Percentiles rank a stretch among this genome's conserved stretches.
Evolutionary conservation across 164 flowering plant species (phyloP).

Genomic region (Chloranthus sessilifolius): DNA sequence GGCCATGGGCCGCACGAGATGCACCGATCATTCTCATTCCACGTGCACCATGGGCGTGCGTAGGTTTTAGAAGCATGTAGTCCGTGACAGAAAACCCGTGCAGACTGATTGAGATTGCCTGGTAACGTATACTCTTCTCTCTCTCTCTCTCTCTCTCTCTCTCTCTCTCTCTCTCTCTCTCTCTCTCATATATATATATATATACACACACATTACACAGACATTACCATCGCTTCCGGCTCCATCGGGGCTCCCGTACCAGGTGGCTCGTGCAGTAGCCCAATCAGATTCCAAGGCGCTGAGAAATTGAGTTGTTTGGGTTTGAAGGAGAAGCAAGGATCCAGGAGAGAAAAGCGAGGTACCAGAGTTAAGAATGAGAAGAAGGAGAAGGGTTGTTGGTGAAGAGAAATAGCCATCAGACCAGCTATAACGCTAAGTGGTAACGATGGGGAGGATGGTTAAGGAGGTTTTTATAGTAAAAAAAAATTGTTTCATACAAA

Average conservation of each 20-base stretch:
- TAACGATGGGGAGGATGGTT: too few relatives aligned
- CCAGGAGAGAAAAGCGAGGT: not conserved
- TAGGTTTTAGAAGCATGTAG: too few relatives aligned
- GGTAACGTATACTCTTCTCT: not conserved
- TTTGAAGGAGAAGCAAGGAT: constrained; percentile 11
- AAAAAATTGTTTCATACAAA: too few relatives aligned
- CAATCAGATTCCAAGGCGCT: constrained; percentile 12
- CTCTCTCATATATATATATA: not conserved
- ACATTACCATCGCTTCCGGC: constrained; percentile 34
- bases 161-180: not conserved
- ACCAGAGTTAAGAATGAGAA: not conserved
- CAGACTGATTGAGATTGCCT: too few relatives aligned
- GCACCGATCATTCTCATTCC: too few relatives aligned
- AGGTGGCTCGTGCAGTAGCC: constrained; percentile 32
- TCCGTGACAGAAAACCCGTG: too few relatives aligned
- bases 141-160: not conserved
- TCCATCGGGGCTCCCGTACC: constrained; percentile 34
- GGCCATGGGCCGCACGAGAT: too few relatives aligned
- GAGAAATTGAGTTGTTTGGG: constrained; percentile 14
- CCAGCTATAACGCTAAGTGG: too few relatives aligned
- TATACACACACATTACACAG: not conserved
- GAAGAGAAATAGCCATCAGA: not conserved
- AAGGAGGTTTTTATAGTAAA: too few relatives aligned
- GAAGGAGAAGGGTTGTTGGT: not conserved
- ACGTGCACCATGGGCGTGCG: too few relatives aligned